Evolutionary conservation across 2,329 filamentous ascomycete species (phyloP).

Genomic region (Sporothrix protearum): DNA sequence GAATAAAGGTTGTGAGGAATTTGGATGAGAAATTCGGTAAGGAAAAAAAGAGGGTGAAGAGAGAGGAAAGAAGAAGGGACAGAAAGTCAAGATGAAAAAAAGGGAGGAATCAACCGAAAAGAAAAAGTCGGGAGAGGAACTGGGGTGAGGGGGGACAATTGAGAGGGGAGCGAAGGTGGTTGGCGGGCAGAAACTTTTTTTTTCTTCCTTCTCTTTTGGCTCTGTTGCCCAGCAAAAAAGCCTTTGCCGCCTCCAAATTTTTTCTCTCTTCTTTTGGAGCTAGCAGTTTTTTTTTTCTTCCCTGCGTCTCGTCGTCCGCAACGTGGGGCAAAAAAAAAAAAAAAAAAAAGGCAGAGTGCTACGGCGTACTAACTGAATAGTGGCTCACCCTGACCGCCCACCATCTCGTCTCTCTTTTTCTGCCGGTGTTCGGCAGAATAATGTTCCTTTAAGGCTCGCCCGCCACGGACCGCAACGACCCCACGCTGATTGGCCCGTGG

Average conservation of each 20-base stretch:
- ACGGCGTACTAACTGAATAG: not conserved
- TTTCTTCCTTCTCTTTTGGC: not conserved
- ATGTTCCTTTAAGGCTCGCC: conserved; percentile 21
- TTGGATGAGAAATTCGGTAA: conserved; percentile 15
- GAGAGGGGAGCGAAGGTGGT: conserved; percentile 19
- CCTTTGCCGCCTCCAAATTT: conserved; percentile 18
- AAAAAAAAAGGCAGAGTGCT: conserved; percentile 13
- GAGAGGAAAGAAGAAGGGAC: not conserved
- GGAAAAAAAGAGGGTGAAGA: conserved; percentile 13
- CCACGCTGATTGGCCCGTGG: not conserved
- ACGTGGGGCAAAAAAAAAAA: conserved; percentile 28
- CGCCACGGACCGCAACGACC: not conserved
- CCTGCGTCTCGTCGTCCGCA: not conserved
- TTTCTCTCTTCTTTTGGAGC: conserved; percentile 22
- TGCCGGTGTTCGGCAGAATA: conserved; percentile 24
- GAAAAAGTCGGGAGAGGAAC: conserved; percentile 1
- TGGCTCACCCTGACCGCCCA: conserved; percentile 8
- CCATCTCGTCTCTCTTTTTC: not conserved
- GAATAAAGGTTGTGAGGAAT: conserved; percentile 6
- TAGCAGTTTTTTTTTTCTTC: conserved; percentile 23
- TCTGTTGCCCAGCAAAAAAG: conserved; percentile 15
- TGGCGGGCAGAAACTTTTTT: conserved; percentile 23
- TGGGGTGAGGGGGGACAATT: conserved; percentile 12
- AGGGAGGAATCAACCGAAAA: conserved; percentile 1
- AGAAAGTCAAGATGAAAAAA: not conserved